Percentiles rank a stretch among this genome's conserved stretches.
phyloP scores from a whole-genome alignment of 805 yeast species.

The Wickerhamomyces ciferrii region DNA sequence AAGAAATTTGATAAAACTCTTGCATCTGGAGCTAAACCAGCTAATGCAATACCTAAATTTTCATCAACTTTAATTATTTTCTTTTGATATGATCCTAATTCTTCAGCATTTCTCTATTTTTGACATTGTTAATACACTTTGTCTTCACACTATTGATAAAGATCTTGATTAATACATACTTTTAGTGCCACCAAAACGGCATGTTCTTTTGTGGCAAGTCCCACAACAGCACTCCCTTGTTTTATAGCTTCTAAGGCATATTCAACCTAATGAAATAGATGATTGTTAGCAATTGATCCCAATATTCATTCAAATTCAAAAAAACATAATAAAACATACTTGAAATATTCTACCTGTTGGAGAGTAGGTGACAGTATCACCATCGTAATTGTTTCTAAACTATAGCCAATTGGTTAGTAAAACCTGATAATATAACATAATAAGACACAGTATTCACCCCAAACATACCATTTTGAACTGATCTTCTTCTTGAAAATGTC shows the following conservation, averaged over 20 bases:
- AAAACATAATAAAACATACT: conserved; percentile 23
- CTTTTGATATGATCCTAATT: conserved; percentile 93
- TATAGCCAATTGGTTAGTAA: conserved; percentile 6
- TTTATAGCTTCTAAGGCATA: conserved; percentile 94
- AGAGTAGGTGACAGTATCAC: conserved; percentile 96
- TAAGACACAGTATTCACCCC: too few species aligned
- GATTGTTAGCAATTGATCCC: conserved; percentile 4
- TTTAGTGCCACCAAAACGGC: conserved; percentile 93
- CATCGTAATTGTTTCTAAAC: conserved; percentile 98
- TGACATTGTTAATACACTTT: conserved; percentile 8
- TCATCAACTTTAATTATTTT: conserved; percentile 88
- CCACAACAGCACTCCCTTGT: conserved; percentile 97
- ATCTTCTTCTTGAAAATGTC: background rate
- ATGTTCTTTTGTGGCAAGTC: conserved; percentile 77
- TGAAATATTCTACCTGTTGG: conserved; percentile 92
- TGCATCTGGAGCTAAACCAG: conserved; percentile 98
- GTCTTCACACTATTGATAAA: too few species aligned
- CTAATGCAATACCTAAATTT: conserved; percentile 91
- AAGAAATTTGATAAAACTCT: conserved; percentile 85
- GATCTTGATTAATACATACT: conserved; percentile 13
- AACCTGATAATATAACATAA: too few species aligned
- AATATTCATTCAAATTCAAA: conserved; percentile 7
- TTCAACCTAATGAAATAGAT: conserved; percentile 38
- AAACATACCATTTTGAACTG: conserved; percentile 1
- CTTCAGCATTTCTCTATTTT: conserved; percentile 81